Conservation (phyloP, 352 stramenopile species). For the Phytophthora chlamydospora region DNA sequence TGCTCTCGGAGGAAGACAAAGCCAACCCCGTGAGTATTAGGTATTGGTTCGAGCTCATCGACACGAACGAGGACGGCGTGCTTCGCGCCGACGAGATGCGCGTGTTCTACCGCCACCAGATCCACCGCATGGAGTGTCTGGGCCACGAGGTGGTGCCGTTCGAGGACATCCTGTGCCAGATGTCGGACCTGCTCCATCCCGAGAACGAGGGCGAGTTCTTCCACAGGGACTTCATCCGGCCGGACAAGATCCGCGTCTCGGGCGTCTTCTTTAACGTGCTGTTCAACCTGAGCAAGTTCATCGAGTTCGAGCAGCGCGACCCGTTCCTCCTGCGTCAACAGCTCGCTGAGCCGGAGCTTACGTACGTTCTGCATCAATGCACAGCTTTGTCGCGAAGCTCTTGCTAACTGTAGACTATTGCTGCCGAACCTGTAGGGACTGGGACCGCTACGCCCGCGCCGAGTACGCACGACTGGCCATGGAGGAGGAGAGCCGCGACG, state of each 20-base stretch:
- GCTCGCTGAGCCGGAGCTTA: constrained; percentile 87
- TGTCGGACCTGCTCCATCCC: constrained; percentile 91
- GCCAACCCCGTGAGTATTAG: constrained; percentile 94
- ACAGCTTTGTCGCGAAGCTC: neutral
- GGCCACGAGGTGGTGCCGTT: constrained; percentile 98
- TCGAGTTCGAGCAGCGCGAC: constrained; percentile 98
- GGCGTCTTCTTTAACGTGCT: constrained; percentile 99
- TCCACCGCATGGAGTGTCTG: constrained; percentile 98
- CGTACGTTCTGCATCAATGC: constrained; percentile 47
- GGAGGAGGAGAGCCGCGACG: constrained; percentile 95
- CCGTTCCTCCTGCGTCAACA: constrained; percentile 96
- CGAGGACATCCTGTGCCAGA: constrained; percentile 99
- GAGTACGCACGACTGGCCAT: constrained; percentile 98
- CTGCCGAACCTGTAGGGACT: constrained; percentile 75
- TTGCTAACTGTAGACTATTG: constrained; percentile 18
- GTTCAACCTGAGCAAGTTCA: constrained; percentile 99
- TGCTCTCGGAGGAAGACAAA: constrained; percentile 99
- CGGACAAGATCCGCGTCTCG: constrained; percentile 90
- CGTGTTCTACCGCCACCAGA: constrained; percentile 93
- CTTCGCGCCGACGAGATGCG: constrained; percentile 97
- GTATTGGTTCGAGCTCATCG: constrained; percentile 99
- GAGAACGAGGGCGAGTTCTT: constrained; percentile 81
- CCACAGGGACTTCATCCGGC: constrained; percentile 78
- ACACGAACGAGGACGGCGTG: constrained; percentile 97
- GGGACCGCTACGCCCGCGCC: constrained; percentile 97